These are phyloP conservation scores for Russula vinacea DNA, from an alignment of 768 basidiomycete genomes.

Conservation along the genomic window DNA sequence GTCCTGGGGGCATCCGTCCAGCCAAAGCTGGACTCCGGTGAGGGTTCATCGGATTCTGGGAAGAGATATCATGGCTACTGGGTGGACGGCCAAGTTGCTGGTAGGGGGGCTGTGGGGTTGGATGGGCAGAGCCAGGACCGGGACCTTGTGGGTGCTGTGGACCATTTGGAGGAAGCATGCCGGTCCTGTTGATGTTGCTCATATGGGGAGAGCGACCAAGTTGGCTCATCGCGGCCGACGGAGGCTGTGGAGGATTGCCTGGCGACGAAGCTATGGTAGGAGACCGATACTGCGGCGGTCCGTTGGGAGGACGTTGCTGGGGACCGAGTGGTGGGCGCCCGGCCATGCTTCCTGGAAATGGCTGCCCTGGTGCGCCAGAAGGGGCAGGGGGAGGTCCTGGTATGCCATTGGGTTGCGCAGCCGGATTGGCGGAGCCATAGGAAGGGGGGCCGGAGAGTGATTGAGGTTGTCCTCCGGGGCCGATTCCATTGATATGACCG, in stretches of 20 bases:
- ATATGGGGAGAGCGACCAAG: slow-evolving; percentile 55
- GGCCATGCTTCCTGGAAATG: slow-evolving; percentile 27
- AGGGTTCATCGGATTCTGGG: slow-evolving; percentile 39
- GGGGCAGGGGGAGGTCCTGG: slow-evolving; percentile 12
- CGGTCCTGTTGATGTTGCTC: slow-evolving; percentile 38
- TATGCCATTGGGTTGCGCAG: slow-evolving; percentile 35
- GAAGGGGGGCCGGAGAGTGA: slow-evolving; percentile 24
- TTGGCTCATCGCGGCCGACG: slow-evolving; percentile 44
- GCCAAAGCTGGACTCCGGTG: slow-evolving; percentile 59
- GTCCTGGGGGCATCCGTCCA: slow-evolving; percentile 44
- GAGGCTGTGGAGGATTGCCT: slow-evolving; percentile 36
- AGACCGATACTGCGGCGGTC: slow-evolving; percentile 54
- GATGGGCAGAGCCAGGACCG: slow-evolving; percentile 38
- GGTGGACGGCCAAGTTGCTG: slow-evolving; percentile 52
- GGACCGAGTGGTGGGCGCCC: slow-evolving; percentile 38
- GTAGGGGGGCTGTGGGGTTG: slow-evolving; percentile 44
- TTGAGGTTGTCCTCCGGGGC: slow-evolving; percentile 31
- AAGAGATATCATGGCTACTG: slow-evolving; percentile 52
- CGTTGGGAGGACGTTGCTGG: slow-evolving; percentile 46
- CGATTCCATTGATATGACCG: slow-evolving; percentile 36
- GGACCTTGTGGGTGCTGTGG: slow-evolving; percentile 40
- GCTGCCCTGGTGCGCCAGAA: slow-evolving; percentile 21
- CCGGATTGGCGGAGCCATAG: slow-evolving; percentile 26
- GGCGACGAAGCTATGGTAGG: slow-evolving; percentile 64
- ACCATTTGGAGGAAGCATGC: slow-evolving; percentile 51